These are phyloP conservation scores for Pseudonectria foliicola DNA, from an alignment of 2,329 filamentous ascomycete species.

Conservation along the genomic window DNA sequence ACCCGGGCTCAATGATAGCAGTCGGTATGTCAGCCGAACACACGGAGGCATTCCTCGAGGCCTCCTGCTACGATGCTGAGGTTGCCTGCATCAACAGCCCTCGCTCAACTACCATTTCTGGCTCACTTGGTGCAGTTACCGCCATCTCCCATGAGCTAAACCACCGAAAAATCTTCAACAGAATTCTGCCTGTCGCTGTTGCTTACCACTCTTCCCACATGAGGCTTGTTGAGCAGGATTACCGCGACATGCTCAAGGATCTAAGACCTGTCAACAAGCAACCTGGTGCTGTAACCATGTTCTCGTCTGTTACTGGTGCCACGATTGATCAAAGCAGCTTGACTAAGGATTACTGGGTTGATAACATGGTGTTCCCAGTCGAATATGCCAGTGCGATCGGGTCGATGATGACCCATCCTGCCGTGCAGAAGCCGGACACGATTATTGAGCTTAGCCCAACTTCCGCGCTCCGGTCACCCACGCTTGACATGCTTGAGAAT, in stretches of 20 bases:
- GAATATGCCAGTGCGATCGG: conserved; percentile 35
- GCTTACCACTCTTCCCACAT: conserved; percentile 42
- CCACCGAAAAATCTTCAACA: conserved; percentile 25
- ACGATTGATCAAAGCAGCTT: conserved; percentile 20
- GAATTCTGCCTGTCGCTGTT: conserved; percentile 29
- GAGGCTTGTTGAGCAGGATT: conserved; percentile 30
- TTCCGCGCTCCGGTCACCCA: conserved; percentile 29
- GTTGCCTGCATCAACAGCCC: conserved; percentile 41
- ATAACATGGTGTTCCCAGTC: conserved; percentile 39
- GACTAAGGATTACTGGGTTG: conserved; percentile 36
- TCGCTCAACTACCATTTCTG: conserved; percentile 37
- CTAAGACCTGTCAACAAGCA: conserved; percentile 12
- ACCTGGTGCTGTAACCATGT: conserved; percentile 24
- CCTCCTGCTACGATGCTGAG: conserved; percentile 17
- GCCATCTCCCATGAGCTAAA: conserved; percentile 26
- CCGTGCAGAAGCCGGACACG: conserved; percentile 24
- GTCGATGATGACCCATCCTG: conserved; percentile 24
- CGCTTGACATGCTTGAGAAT: conserved; percentile 27
- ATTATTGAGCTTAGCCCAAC: conserved; percentile 37
- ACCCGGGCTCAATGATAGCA: conserved; percentile 36
- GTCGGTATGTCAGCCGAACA: conserved; percentile 27
- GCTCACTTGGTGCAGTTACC: conserved; percentile 25
- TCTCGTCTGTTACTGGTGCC: conserved; percentile 34
- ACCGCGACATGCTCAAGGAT: conserved; percentile 21
- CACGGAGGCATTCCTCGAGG: conserved; percentile 20